These are phyloP conservation scores for Starmerella roubikii DNA, from an alignment of 805 yeast species.

Conservation along the genomic window DNA sequence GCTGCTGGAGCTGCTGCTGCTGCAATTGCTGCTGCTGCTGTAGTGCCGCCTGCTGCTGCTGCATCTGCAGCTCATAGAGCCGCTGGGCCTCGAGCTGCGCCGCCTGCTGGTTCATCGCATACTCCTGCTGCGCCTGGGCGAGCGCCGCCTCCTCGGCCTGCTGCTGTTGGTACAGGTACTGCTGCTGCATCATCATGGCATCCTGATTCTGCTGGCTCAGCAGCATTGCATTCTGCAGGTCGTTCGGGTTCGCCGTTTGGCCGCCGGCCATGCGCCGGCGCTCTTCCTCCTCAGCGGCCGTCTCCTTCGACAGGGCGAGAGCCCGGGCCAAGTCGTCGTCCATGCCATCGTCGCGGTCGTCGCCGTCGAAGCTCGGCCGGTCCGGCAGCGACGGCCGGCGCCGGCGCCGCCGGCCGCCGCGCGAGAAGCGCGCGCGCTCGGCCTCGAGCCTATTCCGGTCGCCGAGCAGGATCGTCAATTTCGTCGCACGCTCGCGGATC, in stretches of 20 bases:
- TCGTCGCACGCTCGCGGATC: conserved; percentile 80
- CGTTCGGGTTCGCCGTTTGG: conserved; percentile 30
- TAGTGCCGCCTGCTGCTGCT: conserved; percentile 21
- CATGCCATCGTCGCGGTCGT: conserved; percentile 31
- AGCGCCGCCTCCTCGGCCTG: conserved; percentile 18
- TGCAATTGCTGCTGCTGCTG: conserved; percentile 25
- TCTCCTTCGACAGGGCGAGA: conserved; percentile 59
- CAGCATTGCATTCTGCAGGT: conserved; percentile 53
- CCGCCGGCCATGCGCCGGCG: conserved; percentile 34
- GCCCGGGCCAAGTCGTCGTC: conserved; percentile 74
- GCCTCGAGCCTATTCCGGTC: conserved; percentile 69
- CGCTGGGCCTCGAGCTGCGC: conserved; percentile 20
- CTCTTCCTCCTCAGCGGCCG: conserved; percentile 62
- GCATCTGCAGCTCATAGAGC: conserved; percentile 23
- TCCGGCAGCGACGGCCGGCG: conserved; percentile 21
- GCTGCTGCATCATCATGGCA: conserved; percentile 23
- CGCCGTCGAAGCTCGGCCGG: conserved; percentile 18
- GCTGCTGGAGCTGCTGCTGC: conserved; percentile 17
- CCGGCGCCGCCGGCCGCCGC: conserved; percentile 16
- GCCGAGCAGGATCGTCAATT: conserved; percentile 59
- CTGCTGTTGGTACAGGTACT: conserved; percentile 15
- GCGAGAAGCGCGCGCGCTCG: conserved; percentile 36
- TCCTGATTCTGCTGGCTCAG: conserved; percentile 54
- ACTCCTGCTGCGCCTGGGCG: conserved; percentile 31
- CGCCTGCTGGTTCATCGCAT: conserved; percentile 23